Base-by-base conservation (phyloP, 192 early-diverging fungal genomes). In the Coemansia sp. region DNA sequence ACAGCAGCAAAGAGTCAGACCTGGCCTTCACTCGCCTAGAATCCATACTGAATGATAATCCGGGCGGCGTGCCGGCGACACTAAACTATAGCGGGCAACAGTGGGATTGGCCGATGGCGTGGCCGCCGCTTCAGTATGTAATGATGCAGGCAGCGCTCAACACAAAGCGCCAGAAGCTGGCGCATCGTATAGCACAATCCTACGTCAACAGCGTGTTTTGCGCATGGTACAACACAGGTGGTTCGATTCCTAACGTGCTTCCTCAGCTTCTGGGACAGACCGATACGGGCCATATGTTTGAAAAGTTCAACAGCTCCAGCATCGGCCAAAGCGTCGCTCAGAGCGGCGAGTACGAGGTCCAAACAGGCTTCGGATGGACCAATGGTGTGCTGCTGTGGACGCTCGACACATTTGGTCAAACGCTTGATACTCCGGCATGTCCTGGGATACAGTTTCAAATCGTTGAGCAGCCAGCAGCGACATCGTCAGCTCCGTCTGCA, bases 351-450 rank as follows among this genome's bases (percentile, higher is more conserved):
- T 90, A 92, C 63, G 66, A 64, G 1, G 87, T 89, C 13, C 89
- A 90, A 70, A 73, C 72, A 25, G 90, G 90, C 7, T 92, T 92
- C 75, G 90, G 90, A 0, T 92, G 90, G 90, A 89, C 90, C 13
- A 92, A 92, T 61, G 89, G 89, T 13, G 84, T 91, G 43, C 66
- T 85, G 16, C 72, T 91, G 55, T 90, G 87, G 89, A 66, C 82
- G 1, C 66, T 89, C 56, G 72, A 85, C 16, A 64, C 39, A 1
- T 89, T 79, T 74, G 82, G 82, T 10, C 43, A 58, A 3, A 31
- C 20, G 18, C 63, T 85, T 2, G 20, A 18, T 0, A 42, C 65
- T 7, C 84, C 80, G 3, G 30, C 46, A 4, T 77, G 74, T 13
- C 67, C 75, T 12, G 66, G 64, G 6, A 58, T 56, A 7, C 23